Evolutionary conservation across 306 rosid genomes (phyloP), one percentile per base, ranked within the genome.

Genomic region (Senna siamea): DNA sequence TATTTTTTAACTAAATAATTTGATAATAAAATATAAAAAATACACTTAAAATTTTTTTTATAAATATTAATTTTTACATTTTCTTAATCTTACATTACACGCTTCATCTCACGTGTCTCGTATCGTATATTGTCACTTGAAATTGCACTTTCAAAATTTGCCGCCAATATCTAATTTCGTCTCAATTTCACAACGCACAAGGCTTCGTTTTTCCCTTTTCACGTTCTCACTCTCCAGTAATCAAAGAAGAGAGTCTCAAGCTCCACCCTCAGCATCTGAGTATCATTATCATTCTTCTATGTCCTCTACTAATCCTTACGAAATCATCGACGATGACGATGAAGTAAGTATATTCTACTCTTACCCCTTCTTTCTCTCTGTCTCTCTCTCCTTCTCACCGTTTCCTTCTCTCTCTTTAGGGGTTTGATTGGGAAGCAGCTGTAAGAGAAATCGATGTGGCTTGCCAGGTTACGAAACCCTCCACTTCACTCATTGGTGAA

Each of bases 401-500:
- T 55, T 41, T 75, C 30, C 76, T 44, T 58, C 35, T 69, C 14
- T 54, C 38, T 44, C 23, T 51, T 19, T 65, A 93, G 90, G 92
- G 81, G 0, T 91, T 91, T 63, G 97, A 93, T 65, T 93, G 98
- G 98, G 97, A 85, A 74, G 96, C 93, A 57, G 94, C 94, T 68
- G 96, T 79, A 0, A 81, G 67, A 79, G 94, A 82, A 79, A 80
- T 85, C 51, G 96, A 89, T 17, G 87, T 62, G 1, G 92, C 80
- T 72, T 85, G 80, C 61, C 82, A 74, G 70, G 65, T 65, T 67
- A 30, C 55, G 23, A 76, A 64, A 41, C 48, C 67, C 15, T 35
- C 48, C 28, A 35, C 48, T 37, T 61, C 48, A 34, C 44, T 32
- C 10, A 43, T 4, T 59, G 66, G 23, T 59, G 66, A 34, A 17